phyloP scores from a whole-genome alignment of 2,329 filamentous ascomycete species.

The Verticillium dahliae region DNA sequence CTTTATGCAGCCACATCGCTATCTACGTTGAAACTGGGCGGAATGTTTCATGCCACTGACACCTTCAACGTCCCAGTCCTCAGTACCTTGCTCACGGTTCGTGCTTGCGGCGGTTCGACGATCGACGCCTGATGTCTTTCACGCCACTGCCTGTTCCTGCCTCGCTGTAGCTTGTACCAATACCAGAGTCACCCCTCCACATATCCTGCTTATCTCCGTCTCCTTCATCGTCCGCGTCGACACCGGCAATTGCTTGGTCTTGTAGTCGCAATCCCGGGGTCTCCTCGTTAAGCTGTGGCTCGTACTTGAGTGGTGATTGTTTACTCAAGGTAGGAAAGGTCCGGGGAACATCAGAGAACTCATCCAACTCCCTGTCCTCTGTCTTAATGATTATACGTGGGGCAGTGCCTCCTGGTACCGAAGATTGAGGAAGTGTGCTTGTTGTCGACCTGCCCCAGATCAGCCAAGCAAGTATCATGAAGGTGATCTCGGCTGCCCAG shows the following conservation, averaged over 20 bases:
- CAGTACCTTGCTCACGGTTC: background rate
- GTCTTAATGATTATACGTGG: conserved; percentile 11
- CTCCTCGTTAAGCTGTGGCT: conserved; percentile 27
- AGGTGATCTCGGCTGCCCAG: conserved; percentile 69
- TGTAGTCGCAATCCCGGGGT: conserved; percentile 19
- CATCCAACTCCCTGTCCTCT: conserved; percentile 22
- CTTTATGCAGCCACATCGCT: no score
- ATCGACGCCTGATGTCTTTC: conserved; percentile 22
- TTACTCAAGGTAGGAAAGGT: conserved; percentile 36
- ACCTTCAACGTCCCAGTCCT: no score
- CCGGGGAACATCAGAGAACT: conserved; percentile 32
- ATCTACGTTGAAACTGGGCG: no score
- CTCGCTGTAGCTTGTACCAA: conserved; percentile 48
- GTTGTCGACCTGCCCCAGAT: conserved; percentile 26
- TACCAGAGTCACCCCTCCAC: conserved; percentile 31
- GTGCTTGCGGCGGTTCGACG: conserved; percentile 14
- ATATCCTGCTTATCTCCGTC: conserved; percentile 16
- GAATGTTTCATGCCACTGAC: no score
- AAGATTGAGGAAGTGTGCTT: background rate
- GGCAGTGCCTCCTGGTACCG: background rate
- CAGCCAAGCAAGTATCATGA: conserved; percentile 60
- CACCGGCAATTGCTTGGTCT: conserved; percentile 25
- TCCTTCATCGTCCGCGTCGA: conserved; percentile 37
- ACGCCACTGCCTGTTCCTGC: conserved; percentile 14
- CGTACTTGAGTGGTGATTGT: conserved; percentile 33